Conservation (phyloP, 257 asterid genomes). For the Catharanthus roseus region DNA sequence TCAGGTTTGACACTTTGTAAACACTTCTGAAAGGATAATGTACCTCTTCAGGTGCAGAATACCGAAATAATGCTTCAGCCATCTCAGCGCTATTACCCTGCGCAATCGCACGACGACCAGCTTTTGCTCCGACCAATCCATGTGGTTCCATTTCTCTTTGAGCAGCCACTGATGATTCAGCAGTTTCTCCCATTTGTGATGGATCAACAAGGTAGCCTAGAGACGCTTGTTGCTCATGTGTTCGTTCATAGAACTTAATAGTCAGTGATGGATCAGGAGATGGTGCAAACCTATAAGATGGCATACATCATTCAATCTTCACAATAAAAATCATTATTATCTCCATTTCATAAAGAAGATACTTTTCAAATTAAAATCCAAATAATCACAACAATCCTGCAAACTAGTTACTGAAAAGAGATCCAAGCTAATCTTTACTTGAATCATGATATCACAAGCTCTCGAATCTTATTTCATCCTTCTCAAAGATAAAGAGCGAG, state of each 20-base stretch:
- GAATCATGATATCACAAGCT: background rate
- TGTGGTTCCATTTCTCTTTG: constrained; percentile 55
- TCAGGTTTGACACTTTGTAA: background rate
- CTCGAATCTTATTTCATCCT: background rate
- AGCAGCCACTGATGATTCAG: constrained; percentile 28
- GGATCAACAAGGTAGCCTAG: constrained; percentile 66
- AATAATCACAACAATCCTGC: background rate
- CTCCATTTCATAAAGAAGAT: background rate
- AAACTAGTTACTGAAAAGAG: background rate
- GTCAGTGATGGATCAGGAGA: constrained; percentile 76
- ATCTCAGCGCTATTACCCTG: constrained; percentile 78
- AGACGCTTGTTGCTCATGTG: constrained; percentile 75
- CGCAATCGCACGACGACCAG: constrained; percentile 85
- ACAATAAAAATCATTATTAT: background rate
- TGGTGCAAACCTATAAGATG: constrained; percentile 62
- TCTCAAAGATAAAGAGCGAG: background rate
- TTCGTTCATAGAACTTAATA: constrained; percentile 77
- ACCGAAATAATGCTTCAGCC: constrained; percentile 77
- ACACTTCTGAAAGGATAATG: constrained; percentile 1
- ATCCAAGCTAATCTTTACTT: background rate
- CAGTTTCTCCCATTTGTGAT: constrained; percentile 40
- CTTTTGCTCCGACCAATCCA: constrained; percentile 88
- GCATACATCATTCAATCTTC: background rate
- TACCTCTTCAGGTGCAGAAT: constrained; percentile 98
- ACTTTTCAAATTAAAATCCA: background rate